These are phyloP conservation scores for Botrytis sinoallii DNA, from an alignment of 2,329 filamentous ascomycete genomes.

Conservation along the genomic window DNA sequence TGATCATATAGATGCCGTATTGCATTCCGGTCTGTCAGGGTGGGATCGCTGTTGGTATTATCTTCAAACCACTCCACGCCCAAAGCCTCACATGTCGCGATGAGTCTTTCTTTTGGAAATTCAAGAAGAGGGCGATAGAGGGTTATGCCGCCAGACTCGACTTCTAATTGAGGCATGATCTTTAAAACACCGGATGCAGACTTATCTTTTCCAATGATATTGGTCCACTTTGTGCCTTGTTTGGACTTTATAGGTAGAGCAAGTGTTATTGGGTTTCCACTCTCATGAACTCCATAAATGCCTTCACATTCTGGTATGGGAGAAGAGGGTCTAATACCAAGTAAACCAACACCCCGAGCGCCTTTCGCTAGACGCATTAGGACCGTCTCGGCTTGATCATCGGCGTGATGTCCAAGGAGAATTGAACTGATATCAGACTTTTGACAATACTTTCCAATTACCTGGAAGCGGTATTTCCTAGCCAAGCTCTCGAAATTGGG, in stretches of 20 bases:
- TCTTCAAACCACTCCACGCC: conserved; percentile 78
- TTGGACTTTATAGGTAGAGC: not conserved
- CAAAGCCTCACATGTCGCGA: conserved; percentile 69
- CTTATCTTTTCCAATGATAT: not conserved
- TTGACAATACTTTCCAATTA: conserved; percentile 61
- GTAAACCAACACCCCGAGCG: conserved; percentile 66
- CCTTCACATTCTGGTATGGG: conserved; percentile 83
- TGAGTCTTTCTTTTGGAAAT: conserved; percentile 71
- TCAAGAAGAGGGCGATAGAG: conserved; percentile 67
- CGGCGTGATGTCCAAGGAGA: conserved; percentile 80
- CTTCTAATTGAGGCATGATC: not conserved
- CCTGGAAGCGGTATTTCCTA: conserved; percentile 69
- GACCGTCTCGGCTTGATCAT: conserved; percentile 89
- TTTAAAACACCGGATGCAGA: not conserved
- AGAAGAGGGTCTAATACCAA: conserved; percentile 61
- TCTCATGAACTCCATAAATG: conserved; percentile 67
- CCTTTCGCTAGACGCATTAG: conserved; percentile 71
- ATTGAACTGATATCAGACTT: conserved; percentile 54
- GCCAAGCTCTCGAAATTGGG: conserved; percentile 75
- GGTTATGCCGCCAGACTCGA: conserved; percentile 62
- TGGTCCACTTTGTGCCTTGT: not conserved
- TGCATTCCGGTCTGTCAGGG: conserved; percentile 77
- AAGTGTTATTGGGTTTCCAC: conserved; percentile 44
- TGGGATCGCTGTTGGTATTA: conserved; percentile 73
- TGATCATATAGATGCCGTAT: conserved; percentile 63